Evolutionary conservation across 495 filamentous ascomycete species (phyloP).

Genomic region (Hypoxylon perforatum): DNA sequence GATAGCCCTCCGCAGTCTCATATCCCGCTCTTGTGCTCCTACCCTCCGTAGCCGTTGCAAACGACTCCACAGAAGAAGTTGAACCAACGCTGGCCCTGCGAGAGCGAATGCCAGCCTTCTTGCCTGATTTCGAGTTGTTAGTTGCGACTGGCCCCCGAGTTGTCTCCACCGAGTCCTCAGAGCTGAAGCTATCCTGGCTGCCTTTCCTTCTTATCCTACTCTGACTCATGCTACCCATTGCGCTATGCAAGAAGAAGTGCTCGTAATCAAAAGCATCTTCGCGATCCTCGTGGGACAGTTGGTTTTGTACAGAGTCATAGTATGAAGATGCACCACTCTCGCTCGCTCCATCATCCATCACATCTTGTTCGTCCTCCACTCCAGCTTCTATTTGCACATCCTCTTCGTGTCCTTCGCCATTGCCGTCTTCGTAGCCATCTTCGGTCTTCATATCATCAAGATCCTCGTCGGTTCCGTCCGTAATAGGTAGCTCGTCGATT

Average conservation of each 20-base stretch:
- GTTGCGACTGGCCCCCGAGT: conserved; percentile 63
- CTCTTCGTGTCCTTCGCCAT: conserved; percentile 23
- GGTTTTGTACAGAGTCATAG: conserved; percentile 64
- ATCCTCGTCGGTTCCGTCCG: conserved; percentile 39
- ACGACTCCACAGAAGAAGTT: conserved; percentile 80
- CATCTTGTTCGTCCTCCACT: conserved; percentile 40
- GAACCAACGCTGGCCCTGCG: conserved; percentile 74
- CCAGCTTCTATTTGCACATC: conserved; percentile 5
- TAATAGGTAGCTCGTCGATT: neutral
- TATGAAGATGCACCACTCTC: conserved; percentile 66
- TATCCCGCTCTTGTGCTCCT: conserved; percentile 43
- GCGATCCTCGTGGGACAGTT: conserved; percentile 85
- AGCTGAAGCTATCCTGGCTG: conserved; percentile 68
- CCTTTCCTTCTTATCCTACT: conserved; percentile 57
- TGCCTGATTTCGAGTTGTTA: conserved; percentile 27
- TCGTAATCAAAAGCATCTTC: conserved; percentile 98
- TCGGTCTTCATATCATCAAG: conserved; percentile 53
- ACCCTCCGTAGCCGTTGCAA: conserved; percentile 84
- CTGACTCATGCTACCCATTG: conserved; percentile 75
- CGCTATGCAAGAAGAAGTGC: conserved; percentile 91
- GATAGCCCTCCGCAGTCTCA: conserved; percentile 33
- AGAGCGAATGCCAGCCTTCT: conserved; percentile 49
- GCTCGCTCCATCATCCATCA: conserved; percentile 50
- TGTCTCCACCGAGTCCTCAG: conserved; percentile 80
- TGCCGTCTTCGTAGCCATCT: conserved; percentile 43